Evolutionary conservation across 164 flowering plant genomes (phyloP).

Genomic region (Houttuynia cordata): DNA sequence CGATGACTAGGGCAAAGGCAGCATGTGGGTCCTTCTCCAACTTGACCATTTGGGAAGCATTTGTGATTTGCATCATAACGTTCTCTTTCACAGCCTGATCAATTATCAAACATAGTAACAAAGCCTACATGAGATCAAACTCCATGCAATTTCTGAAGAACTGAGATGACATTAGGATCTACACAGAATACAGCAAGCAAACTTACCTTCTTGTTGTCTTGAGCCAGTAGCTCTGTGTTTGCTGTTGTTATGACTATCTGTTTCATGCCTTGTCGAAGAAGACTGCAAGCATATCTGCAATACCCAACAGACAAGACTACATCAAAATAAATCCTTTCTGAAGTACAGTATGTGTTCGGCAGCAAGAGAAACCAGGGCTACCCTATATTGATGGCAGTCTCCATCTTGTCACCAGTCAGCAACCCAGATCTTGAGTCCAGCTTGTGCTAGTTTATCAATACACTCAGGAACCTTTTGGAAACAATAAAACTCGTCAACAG

Average conservation of each 20-base stretch:
- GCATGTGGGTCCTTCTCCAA: constrained; percentile 92
- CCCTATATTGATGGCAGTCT: constrained; percentile 99
- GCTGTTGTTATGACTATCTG: constrained; percentile 54
- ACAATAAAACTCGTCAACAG: not conserved
- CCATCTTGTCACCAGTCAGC: constrained; percentile 99
- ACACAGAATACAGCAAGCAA: constrained; percentile 2
- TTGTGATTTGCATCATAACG: constrained; percentile 68
- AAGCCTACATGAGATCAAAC: constrained; percentile 17
- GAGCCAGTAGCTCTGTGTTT: constrained; percentile 15
- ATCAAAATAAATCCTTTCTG: not conserved
- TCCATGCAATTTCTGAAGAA: not conserved
- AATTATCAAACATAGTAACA: constrained; percentile 14
- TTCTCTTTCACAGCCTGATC: constrained; percentile 72
- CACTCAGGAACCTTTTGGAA: constrained; percentile 84
- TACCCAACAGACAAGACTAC: not conserved
- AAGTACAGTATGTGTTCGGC: not conserved
- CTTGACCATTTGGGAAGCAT: constrained; percentile 72
- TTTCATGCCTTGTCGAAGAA: constrained; percentile 96
- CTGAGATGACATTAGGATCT: too few relatives aligned
- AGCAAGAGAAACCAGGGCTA: constrained; percentile 16
- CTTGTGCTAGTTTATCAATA: constrained; percentile 98
- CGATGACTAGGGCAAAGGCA: constrained; percentile 90
- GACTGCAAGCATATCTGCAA: constrained; percentile 84
- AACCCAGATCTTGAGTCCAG: constrained; percentile 99
- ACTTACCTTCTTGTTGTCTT: constrained; percentile 50